Evolutionary conservation across 768 basidiomycete species (phyloP), one percentile per base, ranked within the genome.

Genomic region (Brasilioporus rufonigricans): DNA sequence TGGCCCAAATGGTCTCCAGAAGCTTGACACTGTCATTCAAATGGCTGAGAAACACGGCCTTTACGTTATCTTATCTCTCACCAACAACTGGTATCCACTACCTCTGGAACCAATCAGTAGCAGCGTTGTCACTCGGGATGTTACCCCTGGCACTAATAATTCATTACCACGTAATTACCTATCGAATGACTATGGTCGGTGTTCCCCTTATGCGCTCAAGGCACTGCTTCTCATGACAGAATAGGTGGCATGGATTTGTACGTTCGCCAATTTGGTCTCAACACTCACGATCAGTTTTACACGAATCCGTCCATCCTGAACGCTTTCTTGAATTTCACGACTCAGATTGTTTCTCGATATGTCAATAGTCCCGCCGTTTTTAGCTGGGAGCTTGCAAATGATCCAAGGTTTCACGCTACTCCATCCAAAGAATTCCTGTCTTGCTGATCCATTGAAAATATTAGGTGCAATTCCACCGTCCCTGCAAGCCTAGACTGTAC

Each of bases 161-260:
- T 65, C 73, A 5, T 60, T 75, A 14, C 79, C 82, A 13, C 74
- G 82, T 24, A 82, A 83, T 55, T 76, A 73, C 48, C 62, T 87
- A 43, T 85, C 83, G 49, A 86, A 85, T 58, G 80, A 84, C 60
- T 87, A 80, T 50, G 86, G 86, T 79, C 48, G 35, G 60, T 52
- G 27, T 48, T 48, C 44, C 29, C 29, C 27, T n/a, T 26, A 7
- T 35, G 52, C 26, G 14, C 33, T 41, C 31, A 26, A 29, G 32
- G 44, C 13, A 16, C 5, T 43, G n/a, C 27, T 40, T 55, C 27
- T 59, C 57, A 60, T 45, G 35, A 50, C 27, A 19, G 51, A 48
- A 55, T 50, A 84, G 84, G 84, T 45, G 84, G 85, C 32, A 85
- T 85, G 82, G 86, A 87, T 65, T 65, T 75, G 14, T 87, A 87